Percentiles rank a stretch among this genome's conserved stretches.
Evolutionary conservation across 306 rosid genomes (phyloP).

Genomic region (Corylus americana): DNA sequence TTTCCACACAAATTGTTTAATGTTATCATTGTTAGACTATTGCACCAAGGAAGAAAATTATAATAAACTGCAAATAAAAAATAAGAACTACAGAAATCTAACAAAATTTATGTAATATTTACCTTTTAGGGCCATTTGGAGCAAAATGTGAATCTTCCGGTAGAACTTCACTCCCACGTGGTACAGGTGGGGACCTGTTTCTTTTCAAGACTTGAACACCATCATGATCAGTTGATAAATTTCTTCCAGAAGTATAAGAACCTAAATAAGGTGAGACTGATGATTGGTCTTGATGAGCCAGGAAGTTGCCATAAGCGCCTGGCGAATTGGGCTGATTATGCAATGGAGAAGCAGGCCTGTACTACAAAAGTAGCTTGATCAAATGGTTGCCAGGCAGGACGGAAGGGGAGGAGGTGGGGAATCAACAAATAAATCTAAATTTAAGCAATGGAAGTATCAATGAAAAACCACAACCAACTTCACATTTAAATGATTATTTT

Average conservation of each 20-base stretch:
- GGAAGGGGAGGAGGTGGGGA: not conserved
- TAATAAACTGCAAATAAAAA: not conserved
- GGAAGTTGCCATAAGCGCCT: slow-evolving; percentile 27
- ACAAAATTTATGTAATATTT: slow-evolving; percentile 8
- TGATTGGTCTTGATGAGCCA: slow-evolving; percentile 38
- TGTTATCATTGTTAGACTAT: not conserved
- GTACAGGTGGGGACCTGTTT: slow-evolving; percentile 54
- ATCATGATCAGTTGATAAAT: slow-evolving; percentile 30
- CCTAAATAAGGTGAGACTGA: slow-evolving; percentile 30
- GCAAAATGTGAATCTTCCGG: slow-evolving; percentile 29
- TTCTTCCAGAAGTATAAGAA: slow-evolving; percentile 40
- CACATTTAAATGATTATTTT: not conserved
- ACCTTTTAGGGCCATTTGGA: slow-evolving; percentile 47
- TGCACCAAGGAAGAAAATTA: not conserved
- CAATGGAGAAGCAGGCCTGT: slow-evolving; percentile 48
- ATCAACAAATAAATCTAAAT: slow-evolving; percentile 13
- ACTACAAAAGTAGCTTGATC: slow-evolving; percentile 22
- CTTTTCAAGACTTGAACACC: slow-evolving; percentile 50
- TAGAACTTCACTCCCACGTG: slow-evolving; percentile 19
- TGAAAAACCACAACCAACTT: slow-evolving; percentile 4
- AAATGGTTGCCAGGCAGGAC: slow-evolving; percentile 7
- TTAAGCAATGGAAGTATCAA: slow-evolving; percentile 18
- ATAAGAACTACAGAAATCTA: too few species aligned
- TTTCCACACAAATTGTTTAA: not conserved
- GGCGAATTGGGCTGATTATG: slow-evolving; percentile 34